A percentile compares a stretch with the other conserved stretches of the same genome.
Evolutionary conservation across 2,329 filamentous ascomycete species (phyloP).

Genomic region (Alternaria viburni): DNA sequence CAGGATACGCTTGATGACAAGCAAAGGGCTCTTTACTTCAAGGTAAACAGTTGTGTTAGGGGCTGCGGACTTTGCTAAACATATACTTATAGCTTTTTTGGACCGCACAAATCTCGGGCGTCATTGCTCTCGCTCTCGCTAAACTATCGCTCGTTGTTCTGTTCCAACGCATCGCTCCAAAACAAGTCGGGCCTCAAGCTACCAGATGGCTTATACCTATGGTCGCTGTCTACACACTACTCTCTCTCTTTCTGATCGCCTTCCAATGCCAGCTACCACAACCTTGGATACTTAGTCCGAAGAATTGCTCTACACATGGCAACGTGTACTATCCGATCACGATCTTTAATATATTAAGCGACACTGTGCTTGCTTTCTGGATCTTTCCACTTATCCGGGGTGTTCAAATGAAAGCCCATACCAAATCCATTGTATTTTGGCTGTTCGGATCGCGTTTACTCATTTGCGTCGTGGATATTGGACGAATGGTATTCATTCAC

Average conservation of each 20-base stretch:
- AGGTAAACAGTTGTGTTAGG: constrained; percentile 2
- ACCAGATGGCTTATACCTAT: constrained; percentile 8
- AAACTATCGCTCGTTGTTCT: constrained; percentile 15
- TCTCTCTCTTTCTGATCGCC: constrained; percentile 11
- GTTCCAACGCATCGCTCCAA: constrained; percentile 14
- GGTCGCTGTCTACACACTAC: constrained; percentile 9
- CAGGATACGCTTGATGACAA: constrained; percentile 1
- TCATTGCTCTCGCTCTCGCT: constrained; percentile 10
- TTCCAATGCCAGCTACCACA: constrained; percentile 26
- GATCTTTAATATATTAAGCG: constrained; percentile 29
- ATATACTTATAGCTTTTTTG: constrained; percentile 4
- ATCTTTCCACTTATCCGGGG: constrained; percentile 24
- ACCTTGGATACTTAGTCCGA: constrained; percentile 17
- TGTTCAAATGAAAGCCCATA: constrained; percentile 9
- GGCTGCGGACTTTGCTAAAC: not conserved
- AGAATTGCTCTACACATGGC: constrained; percentile 20
- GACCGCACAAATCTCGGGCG: constrained; percentile 8
- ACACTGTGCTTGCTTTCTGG: constrained; percentile 28
- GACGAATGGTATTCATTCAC: constrained; percentile 5
- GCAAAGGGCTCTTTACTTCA: constrained; percentile 13
- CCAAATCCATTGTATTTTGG: constrained; percentile 5
- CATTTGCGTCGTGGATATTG: constrained; percentile 7
- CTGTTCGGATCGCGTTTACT: constrained; percentile 16
- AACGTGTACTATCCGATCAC: constrained; percentile 23
- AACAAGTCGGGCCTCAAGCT: not conserved